A percentile compares a stretch with the other conserved stretches of the same genome.
Evolutionary conservation across 805 yeast species (phyloP).

Genomic region (Saccharomycopsis malanga): DNA sequence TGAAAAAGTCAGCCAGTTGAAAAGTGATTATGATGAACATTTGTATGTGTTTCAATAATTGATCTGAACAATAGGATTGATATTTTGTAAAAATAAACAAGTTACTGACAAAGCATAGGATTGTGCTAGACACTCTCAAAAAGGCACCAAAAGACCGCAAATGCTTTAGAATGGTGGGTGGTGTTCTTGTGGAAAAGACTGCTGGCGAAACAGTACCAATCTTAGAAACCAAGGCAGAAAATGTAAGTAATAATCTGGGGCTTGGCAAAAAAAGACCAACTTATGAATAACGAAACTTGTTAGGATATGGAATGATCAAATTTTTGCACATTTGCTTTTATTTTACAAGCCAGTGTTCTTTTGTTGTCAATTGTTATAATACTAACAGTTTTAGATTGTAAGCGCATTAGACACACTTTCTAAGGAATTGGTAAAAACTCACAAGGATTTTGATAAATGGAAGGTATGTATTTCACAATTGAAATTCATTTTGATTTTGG

Average conservation of each 20-base stretch:
- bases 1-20: constrained; percentile 41
- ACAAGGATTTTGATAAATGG: constrained; percentile 39
- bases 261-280: not conserved
- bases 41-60: constrained; percentile 17
- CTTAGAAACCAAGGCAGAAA: constrained; percentile 47
- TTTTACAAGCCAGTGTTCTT: not conserved
- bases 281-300: too few relatives aligned
- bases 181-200: constrained; percentile 76
- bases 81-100: too few relatives aligned
- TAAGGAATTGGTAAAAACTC: constrained; percentile 30
- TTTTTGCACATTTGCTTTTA: too few relatives aligned
- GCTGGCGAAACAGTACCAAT: constrained; percentile 70
- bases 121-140: constrained; percentile 53
- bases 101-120: constrained; percentile 23
- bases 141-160: constrained; percentile 53
- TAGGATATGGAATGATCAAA: not conserved
- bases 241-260: constrained; percentile 32
- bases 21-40: constrained; percentile 40
- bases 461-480: constrained; percentile 29
- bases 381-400: constrained; percentile 24
- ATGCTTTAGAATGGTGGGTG: constrained; percentile 91
- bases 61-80: too few relatives aligned
- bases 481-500: too few relatives aligned
- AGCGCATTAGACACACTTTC: constrained; percentile 31
- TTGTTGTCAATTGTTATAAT: not conserved